phyloP scores from a whole-genome alignment of 805 yeast species.

The Torulaspora quercuum region DNA sequence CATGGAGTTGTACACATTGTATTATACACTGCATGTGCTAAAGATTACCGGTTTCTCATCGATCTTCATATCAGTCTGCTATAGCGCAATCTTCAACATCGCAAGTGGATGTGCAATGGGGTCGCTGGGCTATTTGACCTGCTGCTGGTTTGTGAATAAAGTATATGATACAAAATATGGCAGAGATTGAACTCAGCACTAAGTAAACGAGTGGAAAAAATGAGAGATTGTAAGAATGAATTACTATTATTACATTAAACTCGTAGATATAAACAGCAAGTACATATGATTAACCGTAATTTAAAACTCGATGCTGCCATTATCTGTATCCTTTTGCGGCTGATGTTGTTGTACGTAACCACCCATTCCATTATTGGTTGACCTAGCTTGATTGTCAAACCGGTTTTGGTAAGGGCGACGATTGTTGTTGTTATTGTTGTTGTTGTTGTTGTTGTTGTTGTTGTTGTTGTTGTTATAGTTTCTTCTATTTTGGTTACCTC shows the following conservation, averaged over 20 bases:
- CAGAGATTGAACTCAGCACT: conserved; percentile 6
- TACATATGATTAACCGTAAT: too few relatives aligned
- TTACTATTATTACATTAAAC: conserved; percentile 6
- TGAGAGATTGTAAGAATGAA: neutral
- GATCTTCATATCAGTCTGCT: conserved; percentile 63
- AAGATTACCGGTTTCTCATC: conserved; percentile 66
- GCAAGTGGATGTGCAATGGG: conserved; percentile 71
- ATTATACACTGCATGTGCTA: conserved; percentile 57
- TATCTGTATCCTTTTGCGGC: conserved; percentile 10
- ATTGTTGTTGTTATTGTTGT: conserved; percentile 6
- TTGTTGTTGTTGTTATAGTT: conserved; percentile 26
- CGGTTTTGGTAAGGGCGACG: conserved; percentile 13
- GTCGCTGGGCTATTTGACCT: conserved; percentile 64
- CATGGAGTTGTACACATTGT: conserved; percentile 61
- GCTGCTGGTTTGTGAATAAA: conserved; percentile 59
- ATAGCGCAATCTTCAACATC: conserved; percentile 61
- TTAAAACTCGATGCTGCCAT: conserved; percentile 13
- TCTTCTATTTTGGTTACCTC: conserved; percentile 35
- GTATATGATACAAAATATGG: conserved; percentile 15
- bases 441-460: conserved; percentile 10
- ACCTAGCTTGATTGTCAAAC: conserved; percentile 11
- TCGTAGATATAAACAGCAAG: conserved; percentile 1
- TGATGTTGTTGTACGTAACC: conserved; percentile 34
- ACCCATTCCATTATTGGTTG: conserved; percentile 29
- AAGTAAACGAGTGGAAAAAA: too few relatives aligned